Evolutionary conservation across 345 rosid genomes (phyloP).

Genomic region (Barbarea vulgaris): DNA sequence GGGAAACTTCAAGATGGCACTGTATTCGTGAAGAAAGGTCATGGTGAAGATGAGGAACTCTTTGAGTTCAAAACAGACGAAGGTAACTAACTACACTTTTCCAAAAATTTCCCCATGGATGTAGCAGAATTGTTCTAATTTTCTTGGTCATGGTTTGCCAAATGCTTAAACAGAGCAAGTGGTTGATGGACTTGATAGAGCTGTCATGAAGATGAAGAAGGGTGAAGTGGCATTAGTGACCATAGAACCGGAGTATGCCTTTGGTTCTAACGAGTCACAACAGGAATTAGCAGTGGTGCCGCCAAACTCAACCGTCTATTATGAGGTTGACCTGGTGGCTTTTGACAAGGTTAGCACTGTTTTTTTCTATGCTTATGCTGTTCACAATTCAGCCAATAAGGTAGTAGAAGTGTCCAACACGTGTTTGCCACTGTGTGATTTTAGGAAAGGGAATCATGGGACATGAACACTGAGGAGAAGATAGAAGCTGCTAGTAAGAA

Average conservation of each 20-base stretch:
- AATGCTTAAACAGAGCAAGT: constrained; percentile 68
- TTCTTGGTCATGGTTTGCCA: not conserved
- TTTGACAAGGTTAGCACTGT: constrained; percentile 63
- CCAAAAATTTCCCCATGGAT: not conserved
- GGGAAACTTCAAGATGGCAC: constrained; percentile 89
- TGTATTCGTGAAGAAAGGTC: constrained; percentile 75
- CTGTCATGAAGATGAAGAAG: constrained; percentile 81
- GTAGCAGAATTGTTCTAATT: not conserved
- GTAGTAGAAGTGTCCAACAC: not conserved
- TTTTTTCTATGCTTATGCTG: not conserved
- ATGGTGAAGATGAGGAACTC: constrained; percentile 58
- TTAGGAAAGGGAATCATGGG: constrained; percentile 97
- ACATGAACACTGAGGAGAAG: constrained; percentile 87
- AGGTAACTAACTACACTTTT: constrained; percentile 46
- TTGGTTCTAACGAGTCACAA: constrained; percentile 65
- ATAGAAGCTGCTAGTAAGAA: constrained; percentile 86
- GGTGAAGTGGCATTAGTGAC: constrained; percentile 80
- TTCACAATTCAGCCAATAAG: not conserved
- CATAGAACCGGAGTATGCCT: constrained; percentile 81
- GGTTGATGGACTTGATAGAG: constrained; percentile 87
- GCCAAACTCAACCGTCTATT: constrained; percentile 66
- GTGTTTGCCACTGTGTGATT: not conserved
- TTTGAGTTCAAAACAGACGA: constrained; percentile 89
- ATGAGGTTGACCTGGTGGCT: constrained; percentile 77
- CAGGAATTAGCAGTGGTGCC: constrained; percentile 83